These are phyloP conservation scores for Pseudogymnoascus sp. DNA, from an alignment of 2,329 filamentous ascomycete species.

Conservation along the genomic window DNA sequence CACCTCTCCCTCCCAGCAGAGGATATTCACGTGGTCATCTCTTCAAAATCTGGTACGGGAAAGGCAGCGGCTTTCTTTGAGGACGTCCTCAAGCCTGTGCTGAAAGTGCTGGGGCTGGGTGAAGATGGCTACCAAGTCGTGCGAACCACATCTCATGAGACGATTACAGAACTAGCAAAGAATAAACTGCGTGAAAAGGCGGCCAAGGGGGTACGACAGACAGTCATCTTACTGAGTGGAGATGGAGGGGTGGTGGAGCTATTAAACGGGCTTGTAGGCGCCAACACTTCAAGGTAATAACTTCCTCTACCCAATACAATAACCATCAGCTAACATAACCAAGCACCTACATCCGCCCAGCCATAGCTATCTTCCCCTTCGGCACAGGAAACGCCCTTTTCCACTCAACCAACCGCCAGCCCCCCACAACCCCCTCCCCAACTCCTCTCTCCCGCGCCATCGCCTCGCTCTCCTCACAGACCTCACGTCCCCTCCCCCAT, in stretches of 20 bases:
- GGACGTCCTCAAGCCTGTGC: slow-evolving; percentile 47
- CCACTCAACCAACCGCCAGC: slow-evolving; percentile 51
- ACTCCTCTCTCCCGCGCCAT: slow-evolving; percentile 37
- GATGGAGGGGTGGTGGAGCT: slow-evolving; percentile 83
- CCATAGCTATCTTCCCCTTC: slow-evolving; percentile 50
- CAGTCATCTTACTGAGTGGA: slow-evolving; percentile 73
- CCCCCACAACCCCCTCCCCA: slow-evolving; percentile 13
- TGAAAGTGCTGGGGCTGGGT: slow-evolving; percentile 39
- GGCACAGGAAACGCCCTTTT: slow-evolving; percentile 62
- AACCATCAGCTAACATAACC: background rate
- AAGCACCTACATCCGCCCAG: slow-evolving; percentile 31
- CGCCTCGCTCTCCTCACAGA: slow-evolving; percentile 54
- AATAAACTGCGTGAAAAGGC: slow-evolving; percentile 42
- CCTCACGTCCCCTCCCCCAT: slow-evolving; percentile 30
- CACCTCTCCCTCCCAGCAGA: background rate
- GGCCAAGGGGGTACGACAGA: slow-evolving; percentile 42
- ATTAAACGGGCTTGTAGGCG: slow-evolving; percentile 55
- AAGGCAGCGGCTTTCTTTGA: slow-evolving; percentile 50
- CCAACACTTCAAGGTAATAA: slow-evolving; percentile 19
- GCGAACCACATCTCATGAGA: slow-evolving; percentile 55
- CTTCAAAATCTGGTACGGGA: slow-evolving; percentile 57
- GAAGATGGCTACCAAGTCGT: slow-evolving; percentile 43
- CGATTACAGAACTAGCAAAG: slow-evolving; percentile 56
- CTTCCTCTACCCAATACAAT: slow-evolving; percentile 18
- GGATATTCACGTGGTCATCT: slow-evolving; percentile 57